Evolutionary conservation across 1,284 basidiomycete species (phyloP), one percentile per base, ranked within the genome.

Genomic region (Rhodotorula sp.): DNA sequence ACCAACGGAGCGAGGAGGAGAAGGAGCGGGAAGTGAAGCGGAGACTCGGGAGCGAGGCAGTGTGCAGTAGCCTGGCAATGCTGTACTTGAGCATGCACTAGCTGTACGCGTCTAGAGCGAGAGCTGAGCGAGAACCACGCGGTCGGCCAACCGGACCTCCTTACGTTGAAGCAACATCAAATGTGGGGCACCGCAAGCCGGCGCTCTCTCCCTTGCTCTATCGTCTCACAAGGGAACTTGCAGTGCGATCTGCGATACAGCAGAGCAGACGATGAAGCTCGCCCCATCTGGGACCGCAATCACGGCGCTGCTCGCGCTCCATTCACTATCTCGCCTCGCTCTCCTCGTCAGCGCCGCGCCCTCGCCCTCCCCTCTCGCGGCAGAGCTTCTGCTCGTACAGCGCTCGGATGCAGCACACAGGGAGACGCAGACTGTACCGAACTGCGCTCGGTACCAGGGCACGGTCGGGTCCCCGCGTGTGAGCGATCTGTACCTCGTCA

Each of bases 11-110:
- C 22, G 55, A 10, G 15, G 30, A 54, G 46, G 54, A 48, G 45
- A 24, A n/a, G 45, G 46, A 26, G 33, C 49, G 44, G 7, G 30
- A 29, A 24, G 24, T 20, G 56, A 22, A 10, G 53, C n/a, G 58
- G 37, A 51, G 42, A 26, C 42, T n/a, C 29, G 59, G 29, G 3
- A 20, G 24, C 2, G 30, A 14, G 44, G 60, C 46, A 30, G 45
- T 44, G 18, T 48, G 30, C 46, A 15, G 45, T 20, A 7, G 60
- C 10, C 3, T 33, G 45, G 10, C 20, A n/a, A 33, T 10, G 14
- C 7, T 22, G 37, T 44, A 51, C n/a, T 7, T 22, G 29, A 70
- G 68, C 68, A 70, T 70, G 24, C 64, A 66, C 54, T 48, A 44
- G 3, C 22, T 33, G 12, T 30, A 20, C 7, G 29, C 1, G 22